Base-by-base conservation (phyloP, 495 filamentous ascomycete genomes). In the Chaetomium fimeti region DNA sequence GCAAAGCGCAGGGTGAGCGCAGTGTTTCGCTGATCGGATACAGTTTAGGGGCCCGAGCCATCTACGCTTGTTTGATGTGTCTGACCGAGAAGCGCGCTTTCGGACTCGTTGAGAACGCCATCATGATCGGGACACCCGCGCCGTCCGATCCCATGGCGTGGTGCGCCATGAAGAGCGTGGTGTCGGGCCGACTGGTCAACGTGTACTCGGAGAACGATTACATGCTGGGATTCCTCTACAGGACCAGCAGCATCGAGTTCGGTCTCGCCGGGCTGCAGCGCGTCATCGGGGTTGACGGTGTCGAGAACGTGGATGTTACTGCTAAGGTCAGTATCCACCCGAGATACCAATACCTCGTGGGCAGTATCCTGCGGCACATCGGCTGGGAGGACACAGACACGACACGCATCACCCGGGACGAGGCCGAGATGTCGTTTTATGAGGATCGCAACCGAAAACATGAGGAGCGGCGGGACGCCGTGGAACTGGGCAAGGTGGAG, bases 21-120 rank as follows among this genome's bases (percentile, higher is more conserved):
- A 88, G 93, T 0, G 89, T 97, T 3, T 94, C 88, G 22, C 77
- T 98, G 8, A 81, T 97, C 57, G 94, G 94, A 1, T 98, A 93
- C 75, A 91, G 91, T 22, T 77, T 98, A n/a, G 94, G 93, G 1
- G 93, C 93, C 12, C 86, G 93, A 22, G 85, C 93, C 29, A 92
- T 97, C 49, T 97, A 90, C 68, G 83, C 85, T 22, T 97, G 92
- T 69, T 79, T 98, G 2, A 85, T 87, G 75, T 82, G 69, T 18
- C 81, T 98, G 32, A 89, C 90, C 0, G 87, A 91, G 71, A 81
- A 91, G 60, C 81, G 84, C 63, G 91, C 88, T 0, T 96, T 96
- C 74, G 94, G 94, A 0, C 70, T 98, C 4, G 81, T 98, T 15
- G 94, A 98, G 68, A 89, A 87, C 32, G 93, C 85, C 5, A 85